Conservation (phyloP, 78 protist species). For the Emiliania huxleyi region DNA sequence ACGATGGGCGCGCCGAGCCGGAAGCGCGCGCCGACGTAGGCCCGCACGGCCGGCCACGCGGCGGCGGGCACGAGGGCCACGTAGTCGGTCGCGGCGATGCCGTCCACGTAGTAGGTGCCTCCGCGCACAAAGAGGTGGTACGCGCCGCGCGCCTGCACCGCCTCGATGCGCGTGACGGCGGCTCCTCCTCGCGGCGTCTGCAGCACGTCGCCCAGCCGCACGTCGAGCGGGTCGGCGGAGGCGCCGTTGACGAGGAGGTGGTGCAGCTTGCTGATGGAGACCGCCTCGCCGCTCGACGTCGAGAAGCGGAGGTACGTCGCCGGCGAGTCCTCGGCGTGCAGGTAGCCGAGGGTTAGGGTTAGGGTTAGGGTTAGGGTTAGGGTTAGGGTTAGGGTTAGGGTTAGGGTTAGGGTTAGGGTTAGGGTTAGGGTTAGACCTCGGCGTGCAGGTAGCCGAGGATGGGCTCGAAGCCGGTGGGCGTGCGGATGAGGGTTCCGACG, state of each 20-base stretch:
- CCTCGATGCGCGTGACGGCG: neutral
- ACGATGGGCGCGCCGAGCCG: neutral
- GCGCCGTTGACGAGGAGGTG: neutral
- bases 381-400: no score
- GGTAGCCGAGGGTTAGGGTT: no score
- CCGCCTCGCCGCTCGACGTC: no score
- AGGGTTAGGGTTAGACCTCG: no score
- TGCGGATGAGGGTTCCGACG: neutral
- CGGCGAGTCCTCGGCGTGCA: no score
- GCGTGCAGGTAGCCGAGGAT: neutral
- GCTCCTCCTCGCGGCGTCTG: neutral
- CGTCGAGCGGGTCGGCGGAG: neutral
- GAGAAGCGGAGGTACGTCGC: no score
- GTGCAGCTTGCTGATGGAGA: neutral
- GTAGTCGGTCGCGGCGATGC: neutral
- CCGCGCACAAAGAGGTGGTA: neutral
- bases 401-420: no score
- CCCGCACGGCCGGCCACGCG: neutral
- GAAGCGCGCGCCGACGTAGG: neutral
- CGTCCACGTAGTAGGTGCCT: neutral
- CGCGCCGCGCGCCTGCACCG: no score
- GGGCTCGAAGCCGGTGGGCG: neutral
- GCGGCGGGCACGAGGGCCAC: neutral
- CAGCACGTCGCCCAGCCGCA: neutral
- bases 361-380: no score